Base-by-base conservation (phyloP, 208 protist genomes). In the Tritrichomonas foetus region DNA sequence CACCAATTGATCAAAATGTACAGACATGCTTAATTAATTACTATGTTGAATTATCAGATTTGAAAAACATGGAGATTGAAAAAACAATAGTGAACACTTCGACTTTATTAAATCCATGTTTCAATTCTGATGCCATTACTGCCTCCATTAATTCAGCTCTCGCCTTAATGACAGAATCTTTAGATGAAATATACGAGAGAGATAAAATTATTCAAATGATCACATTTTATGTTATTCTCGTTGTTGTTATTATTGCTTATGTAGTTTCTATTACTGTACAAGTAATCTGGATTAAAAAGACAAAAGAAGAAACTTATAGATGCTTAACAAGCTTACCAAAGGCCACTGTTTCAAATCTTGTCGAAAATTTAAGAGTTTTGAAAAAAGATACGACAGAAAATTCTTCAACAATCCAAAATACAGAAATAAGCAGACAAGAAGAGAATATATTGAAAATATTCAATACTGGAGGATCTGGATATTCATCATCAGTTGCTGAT, bases 351-450 rank as follows among this genome's bases (percentile, higher is more conserved):
- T 82, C 74, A n/a, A 25, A 82, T n/a, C 41, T 82, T 82, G 33
- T 41, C 20, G 74, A 82, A n/a, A 50, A 33, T n/a, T 82, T 82
- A 20, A 82, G 50, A 53, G 74, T 82, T 25, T 41, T 82, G 11
- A 82, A 82, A 41, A 82, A 82, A 53, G 74, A 82, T 11, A 41
- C 20, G 1, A 50, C 20, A 20, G 33, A 47, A 22, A n/a, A n/a
- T n/a, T n/a, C n/a, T n/a, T 50, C 27, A 20, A 22, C 16, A 36
- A 50, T 11, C 1, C 16, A 33, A 13, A n/a, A 27, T 25, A 75
- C 69, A 75, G 74, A 82, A 82, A 20, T 82, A 30, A 82, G 41
- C 41, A 47, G 41, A 53, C 74, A 82, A 82, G 74, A 82, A 82
- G 74, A 82, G 50, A 82, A 82, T 36, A 9, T 82, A 27, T 36